A percentile compares a stretch with the other conserved stretches of the same genome.
phyloP scores from a whole-genome alignment of 2,329 filamentous ascomycete species.

The Alternaria ethzedia region DNA sequence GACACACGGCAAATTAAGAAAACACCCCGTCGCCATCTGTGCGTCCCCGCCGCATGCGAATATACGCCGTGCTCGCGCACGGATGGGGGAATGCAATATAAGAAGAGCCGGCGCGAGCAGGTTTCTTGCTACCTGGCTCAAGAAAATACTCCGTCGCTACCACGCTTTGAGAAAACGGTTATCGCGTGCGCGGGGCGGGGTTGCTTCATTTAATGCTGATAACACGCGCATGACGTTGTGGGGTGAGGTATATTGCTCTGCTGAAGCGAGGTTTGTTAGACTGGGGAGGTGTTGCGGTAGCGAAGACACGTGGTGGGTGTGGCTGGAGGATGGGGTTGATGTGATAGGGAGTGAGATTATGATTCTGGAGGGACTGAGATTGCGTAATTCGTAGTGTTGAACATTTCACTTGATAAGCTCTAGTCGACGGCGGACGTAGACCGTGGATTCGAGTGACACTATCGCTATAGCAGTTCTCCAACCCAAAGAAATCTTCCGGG shows the following conservation, averaged over 20 bases:
- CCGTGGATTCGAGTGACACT: background rate
- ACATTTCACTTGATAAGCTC: background rate
- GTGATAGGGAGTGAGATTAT: background rate
- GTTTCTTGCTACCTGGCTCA: background rate
- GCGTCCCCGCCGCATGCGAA: background rate
- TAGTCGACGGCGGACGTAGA: background rate
- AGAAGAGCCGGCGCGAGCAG: background rate
- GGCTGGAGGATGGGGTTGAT: background rate
- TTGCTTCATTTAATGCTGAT: background rate
- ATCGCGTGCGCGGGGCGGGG: background rate
- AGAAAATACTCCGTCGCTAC: background rate
- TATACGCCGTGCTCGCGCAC: background rate
- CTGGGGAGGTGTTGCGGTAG: background rate
- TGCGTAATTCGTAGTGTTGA: background rate
- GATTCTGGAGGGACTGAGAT: too few relatives aligned
- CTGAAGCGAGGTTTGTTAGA: background rate
- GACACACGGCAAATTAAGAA: background rate
- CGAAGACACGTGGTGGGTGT: constrained; percentile 1
- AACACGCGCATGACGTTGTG: background rate
- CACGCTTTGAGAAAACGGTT: background rate
- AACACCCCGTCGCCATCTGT: too few relatives aligned
- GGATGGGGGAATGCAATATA: background rate
- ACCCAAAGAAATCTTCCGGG: background rate
- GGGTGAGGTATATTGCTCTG: background rate
- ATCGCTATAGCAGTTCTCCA: background rate